Evolutionary conservation across 805 yeast species (phyloP).

Genomic region (Saturnispora diversa): DNA sequence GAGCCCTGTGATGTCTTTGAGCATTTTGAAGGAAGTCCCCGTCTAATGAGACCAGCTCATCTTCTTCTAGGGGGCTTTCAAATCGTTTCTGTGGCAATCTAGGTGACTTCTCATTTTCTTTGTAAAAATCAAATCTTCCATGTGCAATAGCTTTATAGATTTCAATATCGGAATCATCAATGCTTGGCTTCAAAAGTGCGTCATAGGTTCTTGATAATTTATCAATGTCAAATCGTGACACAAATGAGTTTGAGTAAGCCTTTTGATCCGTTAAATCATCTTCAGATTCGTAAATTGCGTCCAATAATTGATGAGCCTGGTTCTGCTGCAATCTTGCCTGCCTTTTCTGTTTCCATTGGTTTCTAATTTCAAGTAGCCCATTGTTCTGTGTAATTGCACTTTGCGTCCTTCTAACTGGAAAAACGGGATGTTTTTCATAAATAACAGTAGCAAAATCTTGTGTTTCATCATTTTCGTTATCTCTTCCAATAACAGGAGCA

Average conservation of each 20-base stretch:
- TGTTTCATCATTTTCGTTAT: background rate
- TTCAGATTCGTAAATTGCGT: constrained; percentile 1
- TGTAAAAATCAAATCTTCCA: background rate
- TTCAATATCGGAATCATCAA: constrained; percentile 5
- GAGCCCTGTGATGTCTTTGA: constrained; percentile 5
- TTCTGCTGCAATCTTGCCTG: background rate
- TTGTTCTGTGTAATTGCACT: constrained; percentile 3
- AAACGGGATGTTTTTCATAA: background rate
- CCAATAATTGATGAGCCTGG: background rate
- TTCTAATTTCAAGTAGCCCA: constrained; percentile 7
- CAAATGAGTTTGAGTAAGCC: no score
- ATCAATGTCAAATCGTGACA: no score
- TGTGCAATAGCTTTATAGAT: constrained; percentile 5
- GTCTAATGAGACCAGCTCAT: no score
- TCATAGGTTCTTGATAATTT: no score
- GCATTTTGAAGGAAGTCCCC: background rate
- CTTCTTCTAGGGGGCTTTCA: no score
- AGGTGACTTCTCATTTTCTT: background rate
- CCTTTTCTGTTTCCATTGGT: constrained; percentile 7
- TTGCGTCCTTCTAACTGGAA: constrained; percentile 3
- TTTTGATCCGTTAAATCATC: background rate
- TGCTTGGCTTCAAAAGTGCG: constrained; percentile 1
- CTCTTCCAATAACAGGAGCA: background rate
- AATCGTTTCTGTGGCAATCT: no score
- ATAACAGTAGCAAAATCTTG: constrained; percentile 4